Evolutionary conservation across 1,139 yeast genomes (phyloP), one percentile per base, ranked within the genome.

Genomic region (Pichia sp.): DNA sequence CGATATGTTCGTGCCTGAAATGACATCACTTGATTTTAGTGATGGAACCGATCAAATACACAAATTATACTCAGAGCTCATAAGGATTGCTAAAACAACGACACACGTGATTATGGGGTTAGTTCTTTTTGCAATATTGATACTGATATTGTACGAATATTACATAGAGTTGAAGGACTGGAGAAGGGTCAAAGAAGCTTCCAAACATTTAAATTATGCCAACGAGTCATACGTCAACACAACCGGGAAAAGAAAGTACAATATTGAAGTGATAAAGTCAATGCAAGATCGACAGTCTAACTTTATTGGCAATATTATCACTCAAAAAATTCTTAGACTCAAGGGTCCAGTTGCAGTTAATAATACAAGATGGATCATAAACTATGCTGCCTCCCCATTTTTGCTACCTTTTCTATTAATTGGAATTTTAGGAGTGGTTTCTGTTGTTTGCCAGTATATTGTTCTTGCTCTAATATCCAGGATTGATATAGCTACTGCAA

Each of bases 111-210:
- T 81, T 8, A 65, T 80, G 7, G 67, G 75, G 2, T 31, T 76
- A 1, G 62, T 85, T 40, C 61, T 74, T 0, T 52, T 80, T 0
- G 66, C 57, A 2, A 77, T 83, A 0, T 48, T 78, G 0, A 49
- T 67, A 0, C 70, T 71, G 1, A 41, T 59, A 2, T 66, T 81
- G 36, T 56, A 81, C 0, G 70, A 75, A 6, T 73, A 73, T 1
- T 76, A 72, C 60, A 61, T 69, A 30, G 87, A 83, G 56, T 70
- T 71, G 48, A 66, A 72, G 48, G 66, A 71, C n/a, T 85, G 90
- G 90, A 71, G 63, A 46, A 73, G 76, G 60, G 62, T 80, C 45
- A 62, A 61, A 14, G 63, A 67, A n/a, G 59, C 68, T 3, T 64
- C 64, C 7, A 54, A 66, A 24, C 52, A 61, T n/a, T 20, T 64